These are phyloP conservation scores for Capronia coronata DNA, from an alignment of 2,329 filamentous ascomycete genomes.

Conservation along the genomic window DNA sequence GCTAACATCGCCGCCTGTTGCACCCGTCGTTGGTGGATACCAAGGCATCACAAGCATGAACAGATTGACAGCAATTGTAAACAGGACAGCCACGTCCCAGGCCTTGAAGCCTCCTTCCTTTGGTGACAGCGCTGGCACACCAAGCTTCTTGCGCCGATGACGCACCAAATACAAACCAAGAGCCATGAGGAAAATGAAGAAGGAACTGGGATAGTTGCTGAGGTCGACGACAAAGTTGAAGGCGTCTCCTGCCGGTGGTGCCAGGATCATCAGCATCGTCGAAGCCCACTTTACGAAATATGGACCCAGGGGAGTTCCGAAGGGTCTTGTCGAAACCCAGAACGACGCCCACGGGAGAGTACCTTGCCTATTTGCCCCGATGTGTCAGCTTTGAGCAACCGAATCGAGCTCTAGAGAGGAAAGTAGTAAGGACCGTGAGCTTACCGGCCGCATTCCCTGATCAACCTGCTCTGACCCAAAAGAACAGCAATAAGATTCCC, in stretches of 20 bases:
- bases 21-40: constrained; percentile 59
- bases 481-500: constrained; percentile 54
- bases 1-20: constrained; percentile 57
- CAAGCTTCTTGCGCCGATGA: constrained; percentile 46
- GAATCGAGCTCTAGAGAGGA: neutral
- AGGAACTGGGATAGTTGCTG: constrained; percentile 50
- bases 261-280: constrained; percentile 55
- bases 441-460: constrained; percentile 51
- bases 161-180: constrained; percentile 55
- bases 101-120: constrained; percentile 43
- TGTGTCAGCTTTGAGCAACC: neutral
- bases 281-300: constrained; percentile 53
- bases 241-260: constrained; percentile 56
- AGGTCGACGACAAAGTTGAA: constrained; percentile 56
- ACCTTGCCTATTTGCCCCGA: constrained; percentile 44
- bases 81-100: constrained; percentile 53
- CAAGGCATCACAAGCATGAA: constrained; percentile 65
- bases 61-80: constrained; percentile 54
- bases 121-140: constrained; percentile 34
- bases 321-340: constrained; percentile 58
- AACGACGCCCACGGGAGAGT: constrained; percentile 55
- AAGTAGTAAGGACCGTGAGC: no score
- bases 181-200: constrained; percentile 54
- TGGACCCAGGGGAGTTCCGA: constrained; percentile 57
- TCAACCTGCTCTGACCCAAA: constrained; percentile 50